phyloP scores from a whole-genome alignment of 441 rosid species.

The Pelargonium myrrhifolium region DNA sequence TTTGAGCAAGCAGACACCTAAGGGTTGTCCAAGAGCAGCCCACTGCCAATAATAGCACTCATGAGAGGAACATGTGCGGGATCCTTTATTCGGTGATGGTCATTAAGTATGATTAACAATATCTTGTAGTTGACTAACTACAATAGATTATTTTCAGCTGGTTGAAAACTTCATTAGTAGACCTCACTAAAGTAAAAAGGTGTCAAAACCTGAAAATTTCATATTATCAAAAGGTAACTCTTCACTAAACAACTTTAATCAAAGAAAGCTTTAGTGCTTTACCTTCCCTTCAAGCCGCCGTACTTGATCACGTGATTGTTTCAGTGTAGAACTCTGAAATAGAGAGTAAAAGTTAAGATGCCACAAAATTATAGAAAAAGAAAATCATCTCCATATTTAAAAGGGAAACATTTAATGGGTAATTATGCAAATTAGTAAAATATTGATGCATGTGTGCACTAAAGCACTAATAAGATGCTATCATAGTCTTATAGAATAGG shows the following conservation, averaged over 20 bases:
- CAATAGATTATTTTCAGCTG: neutral
- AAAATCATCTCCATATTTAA: neutral
- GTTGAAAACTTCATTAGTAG: neutral
- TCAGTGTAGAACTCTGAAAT: constrained; percentile 64
- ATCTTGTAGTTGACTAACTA: neutral
- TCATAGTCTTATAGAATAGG: constrained; percentile 1
- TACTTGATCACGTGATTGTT: constrained; percentile 58
- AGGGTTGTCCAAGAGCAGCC: neutral
- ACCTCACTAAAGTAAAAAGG: neutral
- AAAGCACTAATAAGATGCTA: constrained; percentile 10
- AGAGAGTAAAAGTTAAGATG: constrained; percentile 15
- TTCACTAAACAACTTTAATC: neutral
- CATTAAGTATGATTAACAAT: neutral
- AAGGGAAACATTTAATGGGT: neutral
- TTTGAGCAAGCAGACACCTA: neutral
- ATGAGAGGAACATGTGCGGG: neutral
- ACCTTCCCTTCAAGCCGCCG: constrained; percentile 71
- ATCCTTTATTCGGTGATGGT: neutral
- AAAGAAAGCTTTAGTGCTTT: constrained; percentile 28
- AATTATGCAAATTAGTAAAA: neutral
- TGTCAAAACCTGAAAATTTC: neutral
- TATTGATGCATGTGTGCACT: constrained; percentile 3
- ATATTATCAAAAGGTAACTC: neutral
- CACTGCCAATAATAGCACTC: neutral
- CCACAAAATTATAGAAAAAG: neutral